These are phyloP conservation scores for Macrotyloma uniflorum DNA, from an alignment of 306 rosid genomes.

Conservation along the genomic window DNA sequence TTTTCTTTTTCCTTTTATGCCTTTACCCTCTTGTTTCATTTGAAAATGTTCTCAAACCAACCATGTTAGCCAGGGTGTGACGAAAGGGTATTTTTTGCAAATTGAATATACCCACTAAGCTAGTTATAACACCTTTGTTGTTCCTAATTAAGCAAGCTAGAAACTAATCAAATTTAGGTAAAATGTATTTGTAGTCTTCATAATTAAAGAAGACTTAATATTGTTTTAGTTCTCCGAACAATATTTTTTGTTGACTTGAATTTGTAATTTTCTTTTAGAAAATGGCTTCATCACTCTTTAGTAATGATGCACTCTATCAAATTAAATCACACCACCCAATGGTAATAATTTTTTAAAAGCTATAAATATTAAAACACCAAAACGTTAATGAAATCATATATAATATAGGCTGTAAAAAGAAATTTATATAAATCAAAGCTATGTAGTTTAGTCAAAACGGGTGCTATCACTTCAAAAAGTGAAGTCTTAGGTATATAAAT, in stretches of 20 bases:
- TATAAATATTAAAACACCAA: neutral
- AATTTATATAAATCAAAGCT: neutral
- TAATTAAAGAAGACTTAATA: neutral
- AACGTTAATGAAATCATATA: neutral
- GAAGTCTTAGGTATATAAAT: slow-evolving; percentile 14
- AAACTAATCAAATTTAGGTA: neutral
- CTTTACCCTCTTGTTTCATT: neutral
- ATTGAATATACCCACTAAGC: neutral
- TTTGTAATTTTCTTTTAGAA: neutral
- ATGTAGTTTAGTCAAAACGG: neutral
- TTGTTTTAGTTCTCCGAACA: neutral
- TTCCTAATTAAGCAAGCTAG: neutral
- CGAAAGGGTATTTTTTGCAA: neutral
- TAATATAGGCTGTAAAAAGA: neutral
- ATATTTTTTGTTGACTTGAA: neutral
- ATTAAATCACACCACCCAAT: neutral
- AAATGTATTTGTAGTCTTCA: neutral
- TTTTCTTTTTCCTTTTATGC: neutral
- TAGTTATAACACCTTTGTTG: neutral
- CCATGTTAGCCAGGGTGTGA: neutral
- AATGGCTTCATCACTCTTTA: neutral
- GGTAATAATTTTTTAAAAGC: neutral
- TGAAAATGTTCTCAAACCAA: slow-evolving; percentile 11
- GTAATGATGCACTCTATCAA: neutral
- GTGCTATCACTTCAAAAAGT: neutral